Base-by-base conservation (phyloP, 345 rosid species). In the Microthlaspi erraticum region DNA sequence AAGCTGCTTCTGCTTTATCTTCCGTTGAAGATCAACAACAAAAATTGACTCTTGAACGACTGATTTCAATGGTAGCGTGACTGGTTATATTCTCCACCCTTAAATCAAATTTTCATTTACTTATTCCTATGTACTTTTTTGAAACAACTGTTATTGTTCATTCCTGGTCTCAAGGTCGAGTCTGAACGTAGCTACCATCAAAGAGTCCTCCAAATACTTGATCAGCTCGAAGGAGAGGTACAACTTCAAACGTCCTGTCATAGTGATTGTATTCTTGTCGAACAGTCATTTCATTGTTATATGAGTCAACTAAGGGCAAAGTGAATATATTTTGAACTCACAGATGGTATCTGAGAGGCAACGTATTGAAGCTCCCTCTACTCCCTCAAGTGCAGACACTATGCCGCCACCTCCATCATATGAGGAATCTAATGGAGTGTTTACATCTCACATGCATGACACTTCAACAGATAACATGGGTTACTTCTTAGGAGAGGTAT, bases 21-120 rank as follows among this genome's bases (percentile, higher is more conserved):
- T 90, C 96, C 44, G 97, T 93, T 72, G 96, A 93, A 85, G 92
- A 89, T 81, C 98, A 89, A 70, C 98, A 93, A 76, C 98, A 93
- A 78, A 87, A 91, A 64, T 76, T 91, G 79, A 93, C 98, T 46
- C 91, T 93, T 42, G 96, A 91, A 76, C 89, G 97, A 44, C 94
- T 93, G 78, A 84, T 91, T 66, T 78, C 96, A 48, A 87, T 91
- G 98, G 98, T 93, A 85, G 50, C 31, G 13, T 62, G n/a, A 54
- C 58, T 74, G 61, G 46, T 59, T 59, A 38, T 33, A 43, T 42
- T 45, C 26, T 68, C 20, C 7, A 37, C 23, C 39, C 44, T 31
- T 8, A 46, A 23, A n/a, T 62, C 18, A 12, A 48, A 16, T 61
- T 56, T n/a, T 73, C 18, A 69, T 66, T 59, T 16, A 52, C 65